Conservation (phyloP, 768 basidiomycete species). For the Leucosporidium scottii region DNA sequence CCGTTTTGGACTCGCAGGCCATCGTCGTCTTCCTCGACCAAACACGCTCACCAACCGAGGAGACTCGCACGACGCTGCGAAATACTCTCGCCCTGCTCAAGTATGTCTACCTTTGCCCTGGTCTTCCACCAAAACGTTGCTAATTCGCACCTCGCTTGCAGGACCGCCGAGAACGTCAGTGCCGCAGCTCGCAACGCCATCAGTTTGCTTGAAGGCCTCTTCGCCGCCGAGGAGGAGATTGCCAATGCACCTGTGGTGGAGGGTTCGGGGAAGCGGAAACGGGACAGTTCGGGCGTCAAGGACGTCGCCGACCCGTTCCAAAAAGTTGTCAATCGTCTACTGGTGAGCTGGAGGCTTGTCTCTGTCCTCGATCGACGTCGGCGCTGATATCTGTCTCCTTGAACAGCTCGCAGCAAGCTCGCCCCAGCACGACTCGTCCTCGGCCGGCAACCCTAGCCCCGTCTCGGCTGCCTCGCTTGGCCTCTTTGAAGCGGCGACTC, state of each 20-base stretch:
- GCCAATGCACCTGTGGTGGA: background rate
- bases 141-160: background rate
- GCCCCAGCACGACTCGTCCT: background rate
- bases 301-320: background rate
- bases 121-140: background rate
- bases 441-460: background rate
- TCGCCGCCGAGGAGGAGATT: constrained; percentile 7
- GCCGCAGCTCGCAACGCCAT: constrained; percentile 17
- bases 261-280: background rate
- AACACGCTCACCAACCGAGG: background rate
- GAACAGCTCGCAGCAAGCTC: background rate
- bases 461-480: background rate
- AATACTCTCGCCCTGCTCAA: constrained; percentile 11
- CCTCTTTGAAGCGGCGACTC: background rate
- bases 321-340: background rate
- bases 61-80: background rate
- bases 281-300: background rate
- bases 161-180: constrained; percentile 13
- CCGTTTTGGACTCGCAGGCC: background rate
- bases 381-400: no score
- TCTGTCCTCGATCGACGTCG: no score
- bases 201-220: constrained; percentile 13
- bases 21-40: constrained; percentile 23
- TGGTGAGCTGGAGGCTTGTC: background rate
- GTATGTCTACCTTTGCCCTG: no score